Evolutionary conservation across 768 basidiomycete species (phyloP), one percentile per base, ranked within the genome.

Genomic region (Naganishia antarctica): DNA sequence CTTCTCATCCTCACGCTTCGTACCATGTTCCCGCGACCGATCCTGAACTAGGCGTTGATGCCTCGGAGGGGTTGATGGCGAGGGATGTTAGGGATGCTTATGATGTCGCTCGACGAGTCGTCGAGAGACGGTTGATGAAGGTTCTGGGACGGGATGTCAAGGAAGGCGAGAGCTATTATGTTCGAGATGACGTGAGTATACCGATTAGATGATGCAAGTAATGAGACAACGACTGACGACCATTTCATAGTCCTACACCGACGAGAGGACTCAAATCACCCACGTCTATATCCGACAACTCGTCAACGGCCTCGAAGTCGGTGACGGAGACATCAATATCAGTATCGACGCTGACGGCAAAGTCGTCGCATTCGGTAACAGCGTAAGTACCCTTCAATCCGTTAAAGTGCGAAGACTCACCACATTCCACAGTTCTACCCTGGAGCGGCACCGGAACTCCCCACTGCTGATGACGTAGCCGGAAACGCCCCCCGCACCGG

Each of bases 291-390:
- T 87, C 66, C 84, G 87, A 69, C 93, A 99, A 79, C 67, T 88
- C 64, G 79, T 92, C 71, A 86, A 88, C 63, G 91, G 90, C 15
- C 80, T 94, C 47, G 90, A 94, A 73, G 90, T 99, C 16, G 82
- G 83, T 12, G 90, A 96, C 71, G 90, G 89, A 29, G 88, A 96
- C 78, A 84, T 96, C 80, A 97, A 97, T 76, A 79, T 99, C 73
- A 96, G 97, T 80, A 81, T 97, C 77, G 76, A 73, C 45, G 86
- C 86, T 78, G 83, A 88, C 61, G 91, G 90, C 46, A 79, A 83
- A 70, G 83, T 98, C 21, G 73, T 97, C 49, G 92, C 90, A 0
- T 90, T 86, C 70, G 92, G 92, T 47, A 88, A 87, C 74, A 66
- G 50, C 44, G 89, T 90, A 70, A 66, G 87, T 81, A 18, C 59